Conservation (phyloP, 257 asterid genomes). For the Schizonepeta tenuifolia region DNA sequence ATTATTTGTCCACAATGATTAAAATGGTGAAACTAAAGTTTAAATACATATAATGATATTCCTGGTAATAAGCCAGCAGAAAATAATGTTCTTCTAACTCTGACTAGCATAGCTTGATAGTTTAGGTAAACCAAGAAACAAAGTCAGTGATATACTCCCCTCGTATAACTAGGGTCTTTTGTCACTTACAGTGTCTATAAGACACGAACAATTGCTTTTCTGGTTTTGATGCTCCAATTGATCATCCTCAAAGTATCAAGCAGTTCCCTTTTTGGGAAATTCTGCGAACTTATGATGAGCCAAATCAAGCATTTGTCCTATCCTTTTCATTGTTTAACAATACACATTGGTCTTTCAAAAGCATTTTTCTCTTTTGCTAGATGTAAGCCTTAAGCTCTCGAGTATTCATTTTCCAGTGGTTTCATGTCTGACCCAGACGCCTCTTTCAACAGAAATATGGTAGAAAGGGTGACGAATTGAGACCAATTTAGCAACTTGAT, state of each 20-base stretch:
- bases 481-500: neutral
- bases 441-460: neutral
- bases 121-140: neutral
- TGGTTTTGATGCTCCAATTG: no score
- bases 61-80: neutral
- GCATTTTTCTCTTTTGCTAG: neutral
- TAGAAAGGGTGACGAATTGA: neutral
- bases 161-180: no score
- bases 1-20: neutral
- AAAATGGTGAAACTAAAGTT: slow-evolving; percentile 4
- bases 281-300: no score
- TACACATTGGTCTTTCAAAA: neutral
- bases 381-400: neutral
- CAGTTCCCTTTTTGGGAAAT: no score
- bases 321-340: neutral
- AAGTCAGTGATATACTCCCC: no score
- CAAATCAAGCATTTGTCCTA: neutral
- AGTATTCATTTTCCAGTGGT: neutral
- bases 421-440: neutral
- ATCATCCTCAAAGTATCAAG: no score
- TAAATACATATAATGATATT: neutral
- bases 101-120: slow-evolving; percentile 13
- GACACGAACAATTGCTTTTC: no score
- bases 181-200: no score
- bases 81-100: neutral